Evolutionary conservation across 306 rosid species (phyloP).

Genomic region (Hippophae tibetana): DNA sequence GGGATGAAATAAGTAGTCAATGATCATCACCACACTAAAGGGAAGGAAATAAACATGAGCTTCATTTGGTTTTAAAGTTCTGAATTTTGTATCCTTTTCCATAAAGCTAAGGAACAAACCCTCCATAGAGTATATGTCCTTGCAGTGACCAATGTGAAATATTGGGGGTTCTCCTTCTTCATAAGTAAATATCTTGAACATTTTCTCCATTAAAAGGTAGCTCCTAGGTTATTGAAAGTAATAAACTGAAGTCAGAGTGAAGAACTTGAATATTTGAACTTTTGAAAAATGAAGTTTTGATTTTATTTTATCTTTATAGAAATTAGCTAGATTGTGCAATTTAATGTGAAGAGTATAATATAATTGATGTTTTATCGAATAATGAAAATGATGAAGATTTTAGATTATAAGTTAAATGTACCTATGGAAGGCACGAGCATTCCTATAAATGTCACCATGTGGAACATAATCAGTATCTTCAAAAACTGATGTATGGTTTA

Average conservation of each 20-base stretch:
- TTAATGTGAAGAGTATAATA: no score
- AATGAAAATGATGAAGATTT: not conserved
- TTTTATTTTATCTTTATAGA: no score
- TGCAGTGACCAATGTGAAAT: slow-evolving; percentile 56
- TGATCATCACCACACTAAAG: slow-evolving; percentile 52
- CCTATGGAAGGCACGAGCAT: slow-evolving; percentile 41
- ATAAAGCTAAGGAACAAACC: slow-evolving; percentile 46
- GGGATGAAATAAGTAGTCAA: slow-evolving; percentile 45
- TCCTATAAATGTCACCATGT: slow-evolving; percentile 36
- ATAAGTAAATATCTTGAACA: slow-evolving; percentile 44
- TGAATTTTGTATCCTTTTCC: slow-evolving; percentile 33
- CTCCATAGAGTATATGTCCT: slow-evolving; percentile 55
- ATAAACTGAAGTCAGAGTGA: not conserved
- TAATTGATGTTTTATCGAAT: not conserved
- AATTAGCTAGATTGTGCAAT: no score
- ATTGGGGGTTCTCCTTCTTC: slow-evolving; percentile 60
- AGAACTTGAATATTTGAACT: not conserved
- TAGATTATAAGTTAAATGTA: not conserved
- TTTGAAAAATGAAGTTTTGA: no score
- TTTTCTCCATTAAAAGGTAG: slow-evolving; percentile 41
- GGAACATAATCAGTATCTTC: slow-evolving; percentile 33
- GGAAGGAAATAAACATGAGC: slow-evolving; percentile 59
- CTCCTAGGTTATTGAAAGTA: slow-evolving; percentile 25
- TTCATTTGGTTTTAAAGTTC: slow-evolving; percentile 38
- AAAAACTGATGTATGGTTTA: slow-evolving; percentile 6